These are phyloP conservation scores for Limnanthes douglasii DNA, from an alignment of 345 rosid genomes.

Conservation along the genomic window DNA sequence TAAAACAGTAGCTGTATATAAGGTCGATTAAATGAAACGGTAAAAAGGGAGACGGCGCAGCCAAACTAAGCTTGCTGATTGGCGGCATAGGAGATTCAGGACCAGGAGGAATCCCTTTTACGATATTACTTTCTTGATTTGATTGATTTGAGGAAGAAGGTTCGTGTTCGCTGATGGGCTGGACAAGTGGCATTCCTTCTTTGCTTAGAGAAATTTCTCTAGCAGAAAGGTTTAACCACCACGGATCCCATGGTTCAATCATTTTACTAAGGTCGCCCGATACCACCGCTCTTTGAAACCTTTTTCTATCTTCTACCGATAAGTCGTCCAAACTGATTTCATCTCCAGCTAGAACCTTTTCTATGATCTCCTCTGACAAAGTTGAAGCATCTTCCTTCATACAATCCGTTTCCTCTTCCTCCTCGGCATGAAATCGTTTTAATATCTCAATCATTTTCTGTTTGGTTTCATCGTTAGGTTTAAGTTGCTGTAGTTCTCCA, in stretches of 20 bases:
- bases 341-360: constrained; percentile 50
- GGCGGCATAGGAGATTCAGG: constrained; percentile 48
- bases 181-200: constrained; percentile 53
- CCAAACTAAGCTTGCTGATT: constrained; percentile 36
- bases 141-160: constrained; percentile 9
- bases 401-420: constrained; percentile 31
- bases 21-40: constrained; percentile 66
- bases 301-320: constrained; percentile 58
- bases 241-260: constrained; percentile 93
- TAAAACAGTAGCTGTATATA: constrained; percentile 60
- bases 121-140: constrained; percentile 7
- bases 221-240: constrained; percentile 83
- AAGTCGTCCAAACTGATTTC: constrained; percentile 48
- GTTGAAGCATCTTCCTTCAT: constrained; percentile 26
- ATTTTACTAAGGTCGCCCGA: constrained; percentile 83
- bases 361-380: constrained; percentile 48
- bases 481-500: constrained; percentile 47
- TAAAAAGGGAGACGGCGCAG: constrained; percentile 60
- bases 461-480: constrained; percentile 47
- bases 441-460: constrained; percentile 65
- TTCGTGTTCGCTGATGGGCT: constrained; percentile 19
- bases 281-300: constrained; percentile 67
- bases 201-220: constrained; percentile 35
- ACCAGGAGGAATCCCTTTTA: constrained; percentile 49
- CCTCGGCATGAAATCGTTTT: constrained; percentile 56